Conservation (phyloP, 345 rosid species). For the Syzygium jambos region DNA sequence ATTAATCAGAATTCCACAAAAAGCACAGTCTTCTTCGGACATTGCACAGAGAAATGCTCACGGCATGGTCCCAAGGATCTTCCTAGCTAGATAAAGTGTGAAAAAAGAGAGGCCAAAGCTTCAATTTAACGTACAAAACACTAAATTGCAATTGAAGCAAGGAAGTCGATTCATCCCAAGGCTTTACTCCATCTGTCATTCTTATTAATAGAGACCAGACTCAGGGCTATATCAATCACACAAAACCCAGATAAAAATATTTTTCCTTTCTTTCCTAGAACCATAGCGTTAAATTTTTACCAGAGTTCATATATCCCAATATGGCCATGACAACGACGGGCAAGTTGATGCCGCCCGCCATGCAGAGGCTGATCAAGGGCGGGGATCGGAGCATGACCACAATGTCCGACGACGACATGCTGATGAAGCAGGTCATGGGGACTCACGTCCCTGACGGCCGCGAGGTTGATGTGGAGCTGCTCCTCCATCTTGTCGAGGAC, state of each 20-base stretch:
- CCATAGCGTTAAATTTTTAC: background rate
- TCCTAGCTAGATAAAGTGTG: background rate
- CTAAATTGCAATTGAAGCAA: slow-evolving; percentile 52
- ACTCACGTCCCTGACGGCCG: slow-evolving; percentile 60
- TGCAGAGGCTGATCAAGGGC: slow-evolving; percentile 13
- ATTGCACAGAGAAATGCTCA: background rate
- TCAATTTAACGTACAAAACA: background rate
- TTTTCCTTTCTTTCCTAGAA: background rate
- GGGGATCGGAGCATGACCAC: slow-evolving; percentile 20
- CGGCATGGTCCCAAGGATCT: background rate
- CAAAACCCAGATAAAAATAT: background rate
- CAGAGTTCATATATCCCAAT: background rate
- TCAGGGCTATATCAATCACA: background rate
- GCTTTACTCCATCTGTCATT: background rate
- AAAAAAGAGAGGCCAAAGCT: background rate
- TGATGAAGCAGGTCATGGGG: slow-evolving; percentile 48
- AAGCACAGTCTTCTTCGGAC: background rate
- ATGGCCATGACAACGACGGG: background rate
- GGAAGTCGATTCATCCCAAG: slow-evolving; percentile 49
- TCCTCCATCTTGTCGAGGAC: slow-evolving; percentile 54
- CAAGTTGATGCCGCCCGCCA: background rate
- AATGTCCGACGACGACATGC: slow-evolving; percentile 41
- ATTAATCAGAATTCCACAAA: background rate
- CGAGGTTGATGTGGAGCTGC: slow-evolving; percentile 45
- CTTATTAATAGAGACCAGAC: background rate